Percentiles rank a stretch among this genome's conserved stretches.
Conservation (phyloP, 2,329 filamentous ascomycete species). For the Calonectria pteridis region DNA sequence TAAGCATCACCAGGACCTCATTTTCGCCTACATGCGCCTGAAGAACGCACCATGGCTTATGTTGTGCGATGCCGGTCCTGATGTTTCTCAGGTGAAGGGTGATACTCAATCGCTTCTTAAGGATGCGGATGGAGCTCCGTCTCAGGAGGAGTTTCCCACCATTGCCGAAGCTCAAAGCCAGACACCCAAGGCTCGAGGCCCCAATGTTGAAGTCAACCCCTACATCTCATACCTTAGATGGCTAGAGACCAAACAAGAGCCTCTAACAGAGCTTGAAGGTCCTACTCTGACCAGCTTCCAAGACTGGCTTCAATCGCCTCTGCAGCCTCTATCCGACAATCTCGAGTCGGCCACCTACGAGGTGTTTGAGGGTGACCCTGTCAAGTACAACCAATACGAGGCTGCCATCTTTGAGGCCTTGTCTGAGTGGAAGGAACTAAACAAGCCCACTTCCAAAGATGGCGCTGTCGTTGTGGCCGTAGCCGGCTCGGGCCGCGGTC, state of each 20-base stretch:
- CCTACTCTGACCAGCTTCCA: slow-evolving; percentile 74
- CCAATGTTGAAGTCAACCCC: slow-evolving; percentile 50
- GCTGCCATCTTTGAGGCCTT: slow-evolving; percentile 84
- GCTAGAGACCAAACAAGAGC: slow-evolving; percentile 84
- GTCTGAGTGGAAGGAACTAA: slow-evolving; percentile 79
- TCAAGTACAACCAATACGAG: slow-evolving; percentile 98
- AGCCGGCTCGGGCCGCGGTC: slow-evolving; percentile 92
- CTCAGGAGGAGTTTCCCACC: slow-evolving; percentile 74
- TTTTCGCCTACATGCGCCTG: slow-evolving; percentile 73
- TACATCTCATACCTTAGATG: slow-evolving; percentile 86
- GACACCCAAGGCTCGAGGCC: slow-evolving; percentile 28
- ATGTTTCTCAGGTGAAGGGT: slow-evolving; percentile 49
- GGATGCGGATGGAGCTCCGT: slow-evolving; percentile 50
- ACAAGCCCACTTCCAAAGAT: slow-evolving; percentile 78
- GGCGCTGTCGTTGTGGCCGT: slow-evolving; percentile 88
- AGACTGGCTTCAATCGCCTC: slow-evolving; percentile 93
- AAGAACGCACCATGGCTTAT: slow-evolving; percentile 74
- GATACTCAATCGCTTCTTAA: slow-evolving; percentile 33
- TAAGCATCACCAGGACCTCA: slow-evolving; percentile 70
- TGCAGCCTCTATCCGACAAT: slow-evolving; percentile 96
- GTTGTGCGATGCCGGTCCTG: slow-evolving; percentile 71
- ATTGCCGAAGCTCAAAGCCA: slow-evolving; percentile 73
- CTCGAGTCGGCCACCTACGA: slow-evolving; percentile 98
- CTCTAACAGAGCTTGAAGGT: slow-evolving; percentile 64
- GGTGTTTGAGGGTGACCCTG: slow-evolving; percentile 97